Evolutionary conservation across 2,329 filamentous ascomycete genomes (phyloP).

Genomic region (Cercospora citrullina): DNA sequence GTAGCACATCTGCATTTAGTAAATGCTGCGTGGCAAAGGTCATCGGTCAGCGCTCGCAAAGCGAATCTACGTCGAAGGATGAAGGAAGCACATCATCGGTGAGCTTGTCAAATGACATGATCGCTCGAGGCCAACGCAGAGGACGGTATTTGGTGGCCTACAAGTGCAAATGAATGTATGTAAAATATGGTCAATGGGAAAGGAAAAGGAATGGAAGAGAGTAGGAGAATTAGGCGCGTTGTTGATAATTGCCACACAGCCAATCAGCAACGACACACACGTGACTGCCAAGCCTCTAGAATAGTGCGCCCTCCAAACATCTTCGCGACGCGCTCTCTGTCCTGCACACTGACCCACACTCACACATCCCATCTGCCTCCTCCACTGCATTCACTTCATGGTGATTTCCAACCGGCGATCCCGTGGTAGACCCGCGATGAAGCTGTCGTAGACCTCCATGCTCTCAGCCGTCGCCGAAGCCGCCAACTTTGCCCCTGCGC

Average conservation of each 20-base stretch:
- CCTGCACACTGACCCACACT: not conserved
- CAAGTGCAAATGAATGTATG: not conserved
- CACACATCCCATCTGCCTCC: not conserved
- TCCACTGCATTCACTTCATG: not conserved
- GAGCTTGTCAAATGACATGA: not conserved
- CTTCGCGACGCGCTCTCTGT: not conserved
- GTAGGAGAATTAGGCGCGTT: not conserved
- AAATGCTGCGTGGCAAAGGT: not conserved
- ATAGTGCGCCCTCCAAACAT: not conserved
- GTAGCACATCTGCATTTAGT: not conserved
- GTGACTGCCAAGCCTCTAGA: not conserved
- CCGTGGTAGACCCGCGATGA: not conserved
- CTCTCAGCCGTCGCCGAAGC: constrained; percentile 27
- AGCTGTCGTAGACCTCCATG: constrained; percentile 26
- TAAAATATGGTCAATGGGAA: not conserved
- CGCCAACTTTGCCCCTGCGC: constrained; percentile 25
- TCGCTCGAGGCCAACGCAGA: not conserved
- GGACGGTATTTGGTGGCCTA: not conserved
- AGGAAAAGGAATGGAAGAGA: not conserved
- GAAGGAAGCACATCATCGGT: not conserved
- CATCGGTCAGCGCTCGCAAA: not conserved
- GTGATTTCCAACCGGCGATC: not conserved
- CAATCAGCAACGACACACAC: not conserved
- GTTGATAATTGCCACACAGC: not conserved
- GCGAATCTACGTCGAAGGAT: not conserved